These are phyloP conservation scores for Xanthoceras sorbifolium DNA, from an alignment of 345 rosid species.

Conservation along the genomic window DNA sequence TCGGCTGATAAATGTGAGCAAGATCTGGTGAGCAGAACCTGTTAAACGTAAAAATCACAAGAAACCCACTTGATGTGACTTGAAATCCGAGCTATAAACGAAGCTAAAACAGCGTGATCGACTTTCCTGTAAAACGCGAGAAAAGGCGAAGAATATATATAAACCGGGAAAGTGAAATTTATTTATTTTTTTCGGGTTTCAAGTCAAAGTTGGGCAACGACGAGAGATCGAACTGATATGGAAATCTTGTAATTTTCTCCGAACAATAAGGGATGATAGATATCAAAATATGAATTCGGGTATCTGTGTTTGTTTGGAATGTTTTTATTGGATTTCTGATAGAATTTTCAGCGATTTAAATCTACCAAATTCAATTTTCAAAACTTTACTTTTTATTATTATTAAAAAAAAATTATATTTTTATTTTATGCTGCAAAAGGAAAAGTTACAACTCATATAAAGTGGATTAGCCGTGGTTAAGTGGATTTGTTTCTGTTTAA, in stretches of 20 bases:
- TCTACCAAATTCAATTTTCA: not conserved
- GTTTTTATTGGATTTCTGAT: not conserved
- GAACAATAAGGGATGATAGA: not conserved
- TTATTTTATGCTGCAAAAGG: not conserved
- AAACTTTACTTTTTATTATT: not conserved
- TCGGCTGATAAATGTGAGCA: not conserved
- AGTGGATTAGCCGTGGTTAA: not conserved
- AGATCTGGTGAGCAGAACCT: slow-evolving; percentile 9
- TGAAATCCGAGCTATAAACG: slow-evolving; percentile 4
- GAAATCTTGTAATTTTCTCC: not conserved
- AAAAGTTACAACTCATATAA: not conserved
- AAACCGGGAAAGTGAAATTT: not conserved
- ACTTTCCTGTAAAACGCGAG: not conserved
- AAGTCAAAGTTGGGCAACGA: slow-evolving; percentile 9
- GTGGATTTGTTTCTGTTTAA: not conserved
- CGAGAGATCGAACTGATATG: not conserved
- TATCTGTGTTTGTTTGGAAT: slow-evolving; percentile 7
- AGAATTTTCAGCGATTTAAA: not conserved
- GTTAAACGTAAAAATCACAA: not conserved
- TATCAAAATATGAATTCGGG: not conserved
- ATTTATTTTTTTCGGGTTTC: not conserved
- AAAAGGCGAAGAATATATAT: not conserved
- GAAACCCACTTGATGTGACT: slow-evolving; percentile 4
- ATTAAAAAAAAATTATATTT: too few species aligned
- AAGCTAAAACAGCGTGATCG: slow-evolving; percentile 7